Percentiles rank a stretch among this genome's conserved stretches.
Evolutionary conservation across 2,329 filamentous ascomycete species (phyloP).

Genomic region (Drechmeria coniospora): DNA sequence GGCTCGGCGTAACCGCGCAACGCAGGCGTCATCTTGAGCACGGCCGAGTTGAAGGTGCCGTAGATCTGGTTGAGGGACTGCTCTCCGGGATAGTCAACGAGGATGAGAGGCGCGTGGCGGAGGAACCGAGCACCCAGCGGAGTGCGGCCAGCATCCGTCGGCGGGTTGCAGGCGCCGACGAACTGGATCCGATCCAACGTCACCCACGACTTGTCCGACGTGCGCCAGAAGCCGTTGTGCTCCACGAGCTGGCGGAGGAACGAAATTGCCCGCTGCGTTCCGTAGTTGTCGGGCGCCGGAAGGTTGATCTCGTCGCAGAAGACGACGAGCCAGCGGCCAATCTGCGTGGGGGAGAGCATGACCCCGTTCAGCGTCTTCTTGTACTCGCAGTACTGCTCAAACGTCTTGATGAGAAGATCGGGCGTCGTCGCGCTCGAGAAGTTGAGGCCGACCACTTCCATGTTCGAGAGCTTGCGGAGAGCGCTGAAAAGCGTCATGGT

Average conservation of each 20-base stretch:
- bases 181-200: conserved; percentile 97
- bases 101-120: conserved; percentile 91
- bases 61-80: conserved; percentile 93
- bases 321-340: conserved; percentile 92
- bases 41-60: conserved; percentile 89
- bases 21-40: conserved; percentile 91
- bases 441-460: conserved; percentile 98
- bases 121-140: conserved; percentile 88
- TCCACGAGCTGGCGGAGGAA: conserved; percentile 96
- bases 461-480: conserved; percentile 88
- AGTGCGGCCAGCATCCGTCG: conserved; percentile 91
- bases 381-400: conserved; percentile 99
- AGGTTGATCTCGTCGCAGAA: conserved; percentile 99
- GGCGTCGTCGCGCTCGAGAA: conserved; percentile 98
- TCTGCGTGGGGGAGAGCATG: conserved; percentile 87
- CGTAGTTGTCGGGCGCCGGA: conserved; percentile 93
- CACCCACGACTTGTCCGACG: conserved; percentile 94
- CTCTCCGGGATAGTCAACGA: conserved; percentile 98
- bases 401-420: conserved; percentile 95
- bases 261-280: conserved; percentile 90
- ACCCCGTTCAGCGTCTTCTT: conserved; percentile 96
- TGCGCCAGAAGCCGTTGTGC: conserved; percentile 98
- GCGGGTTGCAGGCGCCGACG: conserved; percentile 95
- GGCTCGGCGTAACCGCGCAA: conserved; percentile 90
- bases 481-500: conserved; percentile 99